These are phyloP conservation scores for Penicillium concentricum DNA, from an alignment of 2,329 filamentous ascomycete genomes.

Conservation along the genomic window DNA sequence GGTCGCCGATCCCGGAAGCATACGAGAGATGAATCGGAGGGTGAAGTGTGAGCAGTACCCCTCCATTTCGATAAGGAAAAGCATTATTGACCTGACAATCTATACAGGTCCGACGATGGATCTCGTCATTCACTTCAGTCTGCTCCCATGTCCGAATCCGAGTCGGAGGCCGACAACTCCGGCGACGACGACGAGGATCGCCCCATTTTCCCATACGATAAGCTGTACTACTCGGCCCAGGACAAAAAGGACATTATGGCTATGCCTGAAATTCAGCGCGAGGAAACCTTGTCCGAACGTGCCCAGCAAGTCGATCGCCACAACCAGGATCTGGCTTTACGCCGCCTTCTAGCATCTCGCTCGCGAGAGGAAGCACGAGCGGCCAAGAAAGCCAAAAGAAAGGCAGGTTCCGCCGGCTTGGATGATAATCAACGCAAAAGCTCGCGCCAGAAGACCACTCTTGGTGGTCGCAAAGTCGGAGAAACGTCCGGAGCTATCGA, in stretches of 20 bases:
- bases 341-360: slow-evolving; percentile 70
- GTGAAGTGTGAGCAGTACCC: slow-evolving; percentile 69
- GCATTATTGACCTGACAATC: neutral
- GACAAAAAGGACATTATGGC: slow-evolving; percentile 78
- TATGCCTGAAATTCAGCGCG: slow-evolving; percentile 86
- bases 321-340: slow-evolving; percentile 77
- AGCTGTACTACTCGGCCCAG: slow-evolving; percentile 71
- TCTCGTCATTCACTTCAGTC: slow-evolving; percentile 75
- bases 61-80: slow-evolving; percentile 11
- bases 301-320: slow-evolving; percentile 78
- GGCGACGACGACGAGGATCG: slow-evolving; percentile 47
- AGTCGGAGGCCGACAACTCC: slow-evolving; percentile 68
- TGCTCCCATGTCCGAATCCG: slow-evolving; percentile 85
- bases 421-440: slow-evolving; percentile 76
- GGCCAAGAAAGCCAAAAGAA: slow-evolving; percentile 63
- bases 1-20: slow-evolving; percentile 45
- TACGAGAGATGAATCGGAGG: slow-evolving; percentile 69
- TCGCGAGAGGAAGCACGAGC: slow-evolving; percentile 58
- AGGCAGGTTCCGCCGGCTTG: slow-evolving; percentile 73
- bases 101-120: slow-evolving; percentile 62
- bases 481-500: slow-evolving; percentile 74
- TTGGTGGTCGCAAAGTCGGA: slow-evolving; percentile 64
- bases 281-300: slow-evolving; percentile 85
- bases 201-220: slow-evolving; percentile 77
- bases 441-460: slow-evolving; percentile 67